phyloP scores from a whole-genome alignment of 768 basidiomycete genomes.

The Mycena venus region DNA sequence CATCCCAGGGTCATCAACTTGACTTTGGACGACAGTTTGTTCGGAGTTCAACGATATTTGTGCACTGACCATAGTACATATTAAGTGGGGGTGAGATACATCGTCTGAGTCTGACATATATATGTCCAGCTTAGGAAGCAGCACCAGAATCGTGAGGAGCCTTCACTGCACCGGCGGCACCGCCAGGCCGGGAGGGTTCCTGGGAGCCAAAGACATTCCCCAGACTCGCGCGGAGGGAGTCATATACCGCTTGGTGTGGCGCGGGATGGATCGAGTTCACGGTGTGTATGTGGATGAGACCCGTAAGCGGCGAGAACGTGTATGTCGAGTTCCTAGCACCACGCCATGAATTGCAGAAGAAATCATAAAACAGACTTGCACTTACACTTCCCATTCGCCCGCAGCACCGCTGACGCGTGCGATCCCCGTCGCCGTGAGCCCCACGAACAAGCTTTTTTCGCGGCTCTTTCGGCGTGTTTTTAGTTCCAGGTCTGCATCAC shows the following conservation, averaged over 20 bases:
- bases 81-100: background rate
- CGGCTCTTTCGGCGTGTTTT: slow-evolving; percentile 50
- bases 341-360: background rate
- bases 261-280: slow-evolving; percentile 85
- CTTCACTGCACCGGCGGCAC: slow-evolving; percentile 17
- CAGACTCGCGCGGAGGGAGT: slow-evolving; percentile 62
- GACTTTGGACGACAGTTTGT: no score
- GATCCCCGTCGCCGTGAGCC: slow-evolving; percentile 67
- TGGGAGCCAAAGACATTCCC: slow-evolving; percentile 9
- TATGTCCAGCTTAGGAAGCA: background rate
- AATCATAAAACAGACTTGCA: slow-evolving; percentile 27
- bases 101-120: background rate
- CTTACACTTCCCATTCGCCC: slow-evolving; percentile 84
- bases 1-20: no score
- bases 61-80: background rate
- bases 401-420: slow-evolving; percentile 73
- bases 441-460: slow-evolving; percentile 71
- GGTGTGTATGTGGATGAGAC: slow-evolving; percentile 73
- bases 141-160: background rate
- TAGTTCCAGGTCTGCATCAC: background rate
- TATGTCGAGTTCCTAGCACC: slow-evolving; percentile 75
- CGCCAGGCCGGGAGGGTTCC: slow-evolving; percentile 15
- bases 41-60: no score
- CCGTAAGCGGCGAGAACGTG: slow-evolving; percentile 75
- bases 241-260: slow-evolving; percentile 79